Conservation (phyloP, 805 yeast genomes). For the Candida ortonii region DNA sequence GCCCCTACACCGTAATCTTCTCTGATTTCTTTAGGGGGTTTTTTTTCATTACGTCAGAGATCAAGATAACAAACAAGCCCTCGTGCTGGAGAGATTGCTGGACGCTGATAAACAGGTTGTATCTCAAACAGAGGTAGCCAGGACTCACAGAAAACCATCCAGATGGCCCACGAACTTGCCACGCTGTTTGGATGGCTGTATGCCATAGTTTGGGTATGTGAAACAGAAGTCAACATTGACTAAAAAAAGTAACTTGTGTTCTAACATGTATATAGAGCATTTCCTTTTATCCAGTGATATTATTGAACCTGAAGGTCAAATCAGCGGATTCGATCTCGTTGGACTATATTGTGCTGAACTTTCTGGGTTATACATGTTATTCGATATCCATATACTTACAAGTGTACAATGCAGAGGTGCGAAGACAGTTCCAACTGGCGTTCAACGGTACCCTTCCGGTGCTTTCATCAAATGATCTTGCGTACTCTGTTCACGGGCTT, state of each 20-base stretch:
- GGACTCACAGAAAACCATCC: background rate
- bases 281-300: constrained; percentile 49
- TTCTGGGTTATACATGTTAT: constrained; percentile 45
- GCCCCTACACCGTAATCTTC: too few relatives aligned
- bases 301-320: constrained; percentile 37
- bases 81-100: too few relatives aligned
- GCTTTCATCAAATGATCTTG: constrained; percentile 42
- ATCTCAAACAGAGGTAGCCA: too few relatives aligned
- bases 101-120: too few relatives aligned
- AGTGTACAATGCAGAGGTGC: constrained; percentile 34
- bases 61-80: too few relatives aligned
- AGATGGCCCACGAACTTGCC: constrained; percentile 15
- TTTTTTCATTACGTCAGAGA: too few relatives aligned
- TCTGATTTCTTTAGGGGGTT: too few relatives aligned
- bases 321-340: constrained; percentile 49
- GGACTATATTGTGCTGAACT: constrained; percentile 46
- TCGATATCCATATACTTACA: constrained; percentile 43
- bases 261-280: constrained; percentile 36
- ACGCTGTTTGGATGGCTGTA: constrained; percentile 29
- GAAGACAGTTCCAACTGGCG: constrained; percentile 28
- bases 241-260: too few relatives aligned
- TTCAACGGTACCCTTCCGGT: constrained; percentile 39
- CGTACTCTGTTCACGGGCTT: constrained; percentile 48
- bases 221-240: too few relatives aligned
- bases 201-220: constrained; percentile 29